Base-by-base conservation (phyloP, 176 grass and related monocot species). In the Raddia guianensis region DNA sequence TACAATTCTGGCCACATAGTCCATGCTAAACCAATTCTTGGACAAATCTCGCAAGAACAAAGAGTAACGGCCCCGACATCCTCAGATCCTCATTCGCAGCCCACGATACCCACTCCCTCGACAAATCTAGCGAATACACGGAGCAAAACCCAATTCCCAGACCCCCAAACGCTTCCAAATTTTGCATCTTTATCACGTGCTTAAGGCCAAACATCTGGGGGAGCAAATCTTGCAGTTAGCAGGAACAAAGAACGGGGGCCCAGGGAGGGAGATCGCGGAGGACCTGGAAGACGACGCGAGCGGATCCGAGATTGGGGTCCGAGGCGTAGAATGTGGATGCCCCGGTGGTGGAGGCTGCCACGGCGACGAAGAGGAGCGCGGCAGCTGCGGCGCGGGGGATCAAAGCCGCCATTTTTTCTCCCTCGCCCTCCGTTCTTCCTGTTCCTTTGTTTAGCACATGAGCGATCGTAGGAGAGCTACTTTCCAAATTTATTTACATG, bases 211-310 rank as follows among this genome's bases (percentile, higher is more conserved):
- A 42, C 35, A 83, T 32, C 37, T 9, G n/a, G 19, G 16, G 10
- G 21, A 59, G 21, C 66, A 42, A 50, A 87, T 78, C 65, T 64
- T n/a, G 15, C 40, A 50, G 42, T 3, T 3, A 33, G 5, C 3
- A 63, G 20, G 21, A 45, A 11, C 49, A 73, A 59, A 59, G 18
- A 7, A 34, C 20, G 13, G 14, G 12, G 47, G 7, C 14, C 1
- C 5, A 47, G 11, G 47, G 60, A 9, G 19, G 12, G 27, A 47
- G 52, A 9, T 78, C 77, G 16, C 11, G 10, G 34, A 32, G 32
- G 43, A 98, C 95, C 95, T 98, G 95, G 86, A 98, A 98, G 79
- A 98, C 92, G 75, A 98, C 90, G 57, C 95, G 92, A 50, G 88
- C 80, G 45, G 92, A 92, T 73, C 95, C 92, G 66, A 98, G 88